Evolutionary conservation across 768 basidiomycete genomes (phyloP).

Genomic region (Trametes meyenii): DNA sequence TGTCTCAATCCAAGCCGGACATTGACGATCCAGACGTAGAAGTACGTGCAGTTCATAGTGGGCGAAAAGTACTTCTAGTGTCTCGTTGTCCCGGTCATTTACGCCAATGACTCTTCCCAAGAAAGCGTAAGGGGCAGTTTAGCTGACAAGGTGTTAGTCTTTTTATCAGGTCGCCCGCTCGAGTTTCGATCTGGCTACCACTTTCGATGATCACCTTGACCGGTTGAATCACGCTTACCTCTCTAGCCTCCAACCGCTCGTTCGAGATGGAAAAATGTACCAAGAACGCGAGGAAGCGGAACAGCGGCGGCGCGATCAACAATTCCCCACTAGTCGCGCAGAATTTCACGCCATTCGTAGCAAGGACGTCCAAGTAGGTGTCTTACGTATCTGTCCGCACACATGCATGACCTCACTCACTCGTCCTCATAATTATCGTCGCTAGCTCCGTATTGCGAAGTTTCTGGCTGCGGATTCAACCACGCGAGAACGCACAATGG

Average conservation of each 20-base stretch:
- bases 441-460: slow-evolving; percentile 50
- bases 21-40: slow-evolving; percentile 12
- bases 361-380: slow-evolving; percentile 38
- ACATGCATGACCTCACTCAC: too few relatives aligned
- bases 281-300: slow-evolving; percentile 25
- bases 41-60: slow-evolving; percentile 9
- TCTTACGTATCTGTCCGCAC: neutral
- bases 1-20: slow-evolving; percentile 23
- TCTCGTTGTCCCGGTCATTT: neutral
- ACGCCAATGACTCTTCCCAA: too few relatives aligned
- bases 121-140: neutral
- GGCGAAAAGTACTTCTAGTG: neutral
- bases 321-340: slow-evolving; percentile 35
- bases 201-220: slow-evolving; percentile 21
- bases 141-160: slow-evolving; percentile 3
- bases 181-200: neutral
- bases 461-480: slow-evolving; percentile 40
- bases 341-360: slow-evolving; percentile 37
- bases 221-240: slow-evolving; percentile 36
- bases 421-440: neutral
- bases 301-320: slow-evolving; percentile 35
- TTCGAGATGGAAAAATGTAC: slow-evolving; percentile 16
- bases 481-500: slow-evolving; percentile 50
- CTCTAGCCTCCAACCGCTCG: slow-evolving; percentile 28
- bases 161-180: slow-evolving; percentile 11